Base-by-base conservation (phyloP, 345 rosid genomes). In the sweet orange (Citrus sinensis) region DNA sequence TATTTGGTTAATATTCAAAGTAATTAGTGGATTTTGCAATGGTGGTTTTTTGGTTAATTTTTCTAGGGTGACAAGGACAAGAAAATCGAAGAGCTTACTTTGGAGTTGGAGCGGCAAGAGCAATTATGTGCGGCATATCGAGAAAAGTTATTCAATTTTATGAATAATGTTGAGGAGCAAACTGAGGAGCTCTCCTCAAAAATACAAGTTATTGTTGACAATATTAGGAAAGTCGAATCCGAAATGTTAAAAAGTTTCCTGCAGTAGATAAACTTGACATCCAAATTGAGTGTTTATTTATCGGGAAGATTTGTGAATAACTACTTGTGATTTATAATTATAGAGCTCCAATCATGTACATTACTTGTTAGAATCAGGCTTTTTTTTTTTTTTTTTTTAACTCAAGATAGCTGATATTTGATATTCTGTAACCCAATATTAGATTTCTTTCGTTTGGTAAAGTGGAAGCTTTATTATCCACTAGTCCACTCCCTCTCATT, bases 21-120 rank as follows among this genome's bases (percentile, higher is more conserved):
- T 30, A 20, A 16, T 32, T 56, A 10, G n/a, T 16, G 60, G 39
- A 29, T 29, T 29, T 20, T 42, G 19, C 6, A 11, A 25, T 16
- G 27, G 35, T 77, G 54, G 24, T 29, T 78, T 67, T 62, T 55
- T 80, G 11, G 16, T 74, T 67, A 63, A 42, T 75, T 64, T 71
- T 74, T 80, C 82, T 67, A 92, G 97, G 93, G 86, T 37, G 93
- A 88, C 78, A 93, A 91, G 80, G 94, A 91, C 30, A 85, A 84
- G 89, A 89, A 84, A 82, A 93, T 93, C 24, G 85, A 90, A 83
- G 93, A 88, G 76, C 90, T 91, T 19, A 85, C 78, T 0, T 67
- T 49, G 77, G 95, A 91, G 84, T 58, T 91, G 79, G 86, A 83
- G 80, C 90, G 4, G 72, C 95, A 89, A 40, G 91, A 91, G 58